A percentile compares a stretch with the other conserved stretches of the same genome.
phyloP scores from a whole-genome alignment of 192 early-diverging fungal genomes.

The Coemansia sp. region DNA sequence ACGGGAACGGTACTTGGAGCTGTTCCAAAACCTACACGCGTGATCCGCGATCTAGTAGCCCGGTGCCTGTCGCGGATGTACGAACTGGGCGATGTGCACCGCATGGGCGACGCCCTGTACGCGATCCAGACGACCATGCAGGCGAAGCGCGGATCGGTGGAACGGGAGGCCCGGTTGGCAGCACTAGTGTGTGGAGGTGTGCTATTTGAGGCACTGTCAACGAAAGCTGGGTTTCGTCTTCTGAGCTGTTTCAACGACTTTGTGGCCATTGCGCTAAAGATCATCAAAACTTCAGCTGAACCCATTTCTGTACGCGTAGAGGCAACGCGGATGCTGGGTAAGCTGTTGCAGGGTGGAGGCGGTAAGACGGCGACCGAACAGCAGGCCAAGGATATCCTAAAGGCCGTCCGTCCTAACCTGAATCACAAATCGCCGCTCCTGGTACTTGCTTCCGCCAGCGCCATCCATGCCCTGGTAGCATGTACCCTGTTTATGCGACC shows the following conservation, averaged over 20 bases:
- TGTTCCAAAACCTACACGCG: slow-evolving; percentile 34
- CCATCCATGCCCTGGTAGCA: slow-evolving; percentile 25
- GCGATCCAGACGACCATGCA: slow-evolving; percentile 31
- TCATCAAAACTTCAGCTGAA: slow-evolving; percentile 29
- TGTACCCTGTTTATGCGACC: slow-evolving; percentile 20
- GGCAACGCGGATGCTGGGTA: slow-evolving; percentile 62
- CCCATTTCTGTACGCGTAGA: slow-evolving; percentile 66
- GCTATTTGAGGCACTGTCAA: slow-evolving; percentile 70
- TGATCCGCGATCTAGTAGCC: slow-evolving; percentile 37
- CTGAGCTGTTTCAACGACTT: slow-evolving; percentile 54
- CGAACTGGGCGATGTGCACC: slow-evolving; percentile 39
- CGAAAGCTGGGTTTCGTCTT: slow-evolving; percentile 45
- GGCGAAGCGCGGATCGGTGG: slow-evolving; percentile 2
- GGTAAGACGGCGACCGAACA: slow-evolving; percentile 70
- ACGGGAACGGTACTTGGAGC: slow-evolving; percentile 21
- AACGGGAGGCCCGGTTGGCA: slow-evolving; percentile 33
- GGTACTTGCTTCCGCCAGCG: slow-evolving; percentile 24
- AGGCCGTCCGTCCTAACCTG: slow-evolving; percentile 63
- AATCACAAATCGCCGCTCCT: slow-evolving; percentile 66
- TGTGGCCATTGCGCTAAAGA: slow-evolving; percentile 16
- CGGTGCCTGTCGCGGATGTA: slow-evolving; percentile 30
- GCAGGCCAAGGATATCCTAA: slow-evolving; percentile 71
- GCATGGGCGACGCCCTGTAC: slow-evolving; percentile 33
- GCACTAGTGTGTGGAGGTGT: slow-evolving; percentile 74
- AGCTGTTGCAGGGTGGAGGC: slow-evolving; percentile 67